phyloP scores from a whole-genome alignment of 768 basidiomycete genomes.

The Cubamyces sp. region DNA sequence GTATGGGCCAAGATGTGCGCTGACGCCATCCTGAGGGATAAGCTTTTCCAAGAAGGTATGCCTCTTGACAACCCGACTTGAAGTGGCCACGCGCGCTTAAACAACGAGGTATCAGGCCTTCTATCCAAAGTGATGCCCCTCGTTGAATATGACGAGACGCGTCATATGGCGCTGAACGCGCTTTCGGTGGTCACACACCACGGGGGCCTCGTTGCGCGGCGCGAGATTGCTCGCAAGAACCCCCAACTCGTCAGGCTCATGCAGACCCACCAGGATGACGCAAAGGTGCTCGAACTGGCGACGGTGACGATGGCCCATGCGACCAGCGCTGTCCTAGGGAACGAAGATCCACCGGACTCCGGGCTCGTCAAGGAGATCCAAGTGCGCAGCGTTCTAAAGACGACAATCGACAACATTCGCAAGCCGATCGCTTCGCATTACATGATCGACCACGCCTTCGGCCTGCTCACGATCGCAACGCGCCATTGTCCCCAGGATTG shows the following conservation, averaged over 20 bases:
- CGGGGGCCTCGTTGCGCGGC: slow-evolving; percentile 52
- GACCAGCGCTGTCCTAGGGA: slow-evolving; percentile 43
- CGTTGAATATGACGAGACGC: slow-evolving; percentile 49
- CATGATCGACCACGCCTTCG: slow-evolving; percentile 56
- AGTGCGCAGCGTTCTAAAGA: slow-evolving; percentile 44
- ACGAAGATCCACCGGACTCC: slow-evolving; percentile 42
- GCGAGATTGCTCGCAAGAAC: slow-evolving; percentile 53
- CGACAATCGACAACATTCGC: slow-evolving; percentile 46
- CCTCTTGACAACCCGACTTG: not conserved
- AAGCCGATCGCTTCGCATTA: slow-evolving; percentile 47
- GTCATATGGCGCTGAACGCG: slow-evolving; percentile 57
- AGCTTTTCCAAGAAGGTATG: slow-evolving; percentile 59
- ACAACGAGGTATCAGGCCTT: slow-evolving; percentile 44
- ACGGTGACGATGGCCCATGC: slow-evolving; percentile 56
- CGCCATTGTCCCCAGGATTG: slow-evolving; percentile 50
- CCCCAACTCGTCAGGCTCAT: slow-evolving; percentile 49
- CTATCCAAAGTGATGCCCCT: slow-evolving; percentile 61
- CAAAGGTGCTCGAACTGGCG: slow-evolving; percentile 51
- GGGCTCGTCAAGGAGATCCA: slow-evolving; percentile 44
- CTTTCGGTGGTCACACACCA: slow-evolving; percentile 65
- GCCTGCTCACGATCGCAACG: slow-evolving; percentile 48
- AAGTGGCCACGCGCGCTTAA: not conserved
- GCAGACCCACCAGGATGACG: slow-evolving; percentile 54
- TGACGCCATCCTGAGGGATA: slow-evolving; percentile 62
- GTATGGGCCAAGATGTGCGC: slow-evolving; percentile 68